A percentile compares a stretch with the other conserved stretches of the same genome.
Evolutionary conservation across 257 asterid genomes (phyloP).

Genomic region (Petunia axillaris): DNA sequence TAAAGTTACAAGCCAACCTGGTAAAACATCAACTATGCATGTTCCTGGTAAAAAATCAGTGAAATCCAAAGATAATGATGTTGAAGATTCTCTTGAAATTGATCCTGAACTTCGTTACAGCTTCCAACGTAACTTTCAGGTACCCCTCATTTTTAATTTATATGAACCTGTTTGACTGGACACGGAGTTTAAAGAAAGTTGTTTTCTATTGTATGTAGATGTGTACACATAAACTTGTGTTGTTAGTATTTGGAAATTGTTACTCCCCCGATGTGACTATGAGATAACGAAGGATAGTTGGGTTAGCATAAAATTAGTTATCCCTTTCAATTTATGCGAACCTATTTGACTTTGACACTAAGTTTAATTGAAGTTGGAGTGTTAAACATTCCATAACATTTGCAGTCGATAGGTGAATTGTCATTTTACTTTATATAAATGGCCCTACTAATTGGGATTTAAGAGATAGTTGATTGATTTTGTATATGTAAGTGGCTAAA

Average conservation of each 20-base stretch:
- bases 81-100: slow-evolving; percentile 61
- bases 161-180: too few species aligned
- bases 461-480: neutral
- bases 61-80: slow-evolving; percentile 45
- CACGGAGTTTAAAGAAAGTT: too few species aligned
- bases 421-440: neutral
- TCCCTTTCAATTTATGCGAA: neutral
- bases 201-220: neutral
- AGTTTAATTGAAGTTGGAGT: too few species aligned
- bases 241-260: neutral
- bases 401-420: neutral
- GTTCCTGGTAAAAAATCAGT: slow-evolving; percentile 68
- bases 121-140: slow-evolving; percentile 97
- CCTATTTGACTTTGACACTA: too few species aligned
- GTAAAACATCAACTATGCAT: slow-evolving; percentile 81
- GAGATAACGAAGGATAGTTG: neutral
- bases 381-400: too few species aligned
- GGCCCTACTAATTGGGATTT: neutral
- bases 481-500: neutral
- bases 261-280: neutral
- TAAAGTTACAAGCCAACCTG: slow-evolving; percentile 81
- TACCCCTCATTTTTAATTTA: slow-evolving; percentile 4
- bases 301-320: neutral
- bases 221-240: slow-evolving; percentile 7
- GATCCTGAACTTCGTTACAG: slow-evolving; percentile 92